These are phyloP conservation scores for Gynandropsis gynandra DNA, from an alignment of 345 rosid genomes.

Conservation along the genomic window DNA sequence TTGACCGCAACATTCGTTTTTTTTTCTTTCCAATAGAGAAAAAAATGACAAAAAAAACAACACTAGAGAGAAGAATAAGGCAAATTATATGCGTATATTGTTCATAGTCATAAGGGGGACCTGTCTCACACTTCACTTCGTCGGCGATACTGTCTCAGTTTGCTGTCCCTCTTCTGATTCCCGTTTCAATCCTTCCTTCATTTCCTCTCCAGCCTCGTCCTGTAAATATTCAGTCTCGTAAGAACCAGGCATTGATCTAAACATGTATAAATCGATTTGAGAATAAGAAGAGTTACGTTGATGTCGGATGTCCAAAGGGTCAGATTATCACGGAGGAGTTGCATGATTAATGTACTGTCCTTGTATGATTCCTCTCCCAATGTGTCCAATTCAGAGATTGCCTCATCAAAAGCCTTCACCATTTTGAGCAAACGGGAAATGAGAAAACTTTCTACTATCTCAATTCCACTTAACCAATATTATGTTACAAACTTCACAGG, in stretches of 20 bases:
- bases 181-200: constrained; percentile 71
- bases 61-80: not conserved
- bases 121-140: constrained; percentile 12
- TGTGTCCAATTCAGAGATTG: constrained; percentile 93
- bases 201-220: constrained; percentile 88
- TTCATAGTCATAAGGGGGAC: no score
- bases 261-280: constrained; percentile 6
- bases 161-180: constrained; percentile 47
- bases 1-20: no score
- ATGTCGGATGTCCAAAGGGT: constrained; percentile 98
- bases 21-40: no score
- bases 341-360: constrained; percentile 97
- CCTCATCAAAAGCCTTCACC: constrained; percentile 90
- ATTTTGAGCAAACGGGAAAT: not conserved
- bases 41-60: no score
- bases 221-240: constrained; percentile 16
- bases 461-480: not conserved
- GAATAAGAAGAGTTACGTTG: constrained; percentile 35
- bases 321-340: constrained; percentile 92
- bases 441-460: not conserved
- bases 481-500: not conserved
- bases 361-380: constrained; percentile 98
- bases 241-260: not conserved
- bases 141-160: constrained; percentile 1
- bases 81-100: not conserved